A percentile compares a stretch with the other conserved stretches of the same genome.
Conservation (phyloP, 164 flowering plant species). For the Vitis rupestris region DNA sequence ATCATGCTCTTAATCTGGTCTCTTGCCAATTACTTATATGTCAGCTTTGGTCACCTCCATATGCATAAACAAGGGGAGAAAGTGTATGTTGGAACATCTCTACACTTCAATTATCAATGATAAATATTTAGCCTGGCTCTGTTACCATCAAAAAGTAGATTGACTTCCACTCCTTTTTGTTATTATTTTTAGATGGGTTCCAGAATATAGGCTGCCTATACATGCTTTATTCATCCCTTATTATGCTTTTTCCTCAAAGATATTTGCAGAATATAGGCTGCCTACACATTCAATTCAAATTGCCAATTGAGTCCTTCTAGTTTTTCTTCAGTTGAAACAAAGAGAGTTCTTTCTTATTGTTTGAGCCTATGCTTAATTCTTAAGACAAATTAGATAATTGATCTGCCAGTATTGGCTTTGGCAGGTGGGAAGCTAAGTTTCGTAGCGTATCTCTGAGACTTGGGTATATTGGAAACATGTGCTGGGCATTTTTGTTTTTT, state of each 20-base stretch:
- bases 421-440: constrained; percentile 51
- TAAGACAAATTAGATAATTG: not conserved
- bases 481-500: constrained; percentile 63
- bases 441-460: constrained; percentile 40
- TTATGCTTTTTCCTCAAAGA: too few relatives aligned
- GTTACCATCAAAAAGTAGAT: too few relatives aligned
- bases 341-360: too few relatives aligned
- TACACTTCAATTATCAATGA: not conserved
- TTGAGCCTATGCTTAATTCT: not conserved
- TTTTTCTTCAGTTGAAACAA: too few relatives aligned
- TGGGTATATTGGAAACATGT: constrained; percentile 53
- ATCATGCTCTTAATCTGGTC: constrained; percentile 60
- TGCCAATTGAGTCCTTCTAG: too few relatives aligned
- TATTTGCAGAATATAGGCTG: too few relatives aligned
- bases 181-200: too few relatives aligned
- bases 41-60: constrained; percentile 34
- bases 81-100: constrained; percentile 30
- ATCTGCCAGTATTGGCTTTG: not conserved
- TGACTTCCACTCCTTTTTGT: too few relatives aligned
- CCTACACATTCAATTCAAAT: too few relatives aligned
- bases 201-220: too few relatives aligned
- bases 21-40: constrained; percentile 39
- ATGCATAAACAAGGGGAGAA: constrained; percentile 26
- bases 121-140: too few relatives aligned
- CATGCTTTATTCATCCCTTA: too few relatives aligned